Evolutionary conservation across 2,329 filamentous ascomycete genomes (phyloP), one percentile per base, ranked within the genome.

Genomic region (Xylariaceae sp.): DNA sequence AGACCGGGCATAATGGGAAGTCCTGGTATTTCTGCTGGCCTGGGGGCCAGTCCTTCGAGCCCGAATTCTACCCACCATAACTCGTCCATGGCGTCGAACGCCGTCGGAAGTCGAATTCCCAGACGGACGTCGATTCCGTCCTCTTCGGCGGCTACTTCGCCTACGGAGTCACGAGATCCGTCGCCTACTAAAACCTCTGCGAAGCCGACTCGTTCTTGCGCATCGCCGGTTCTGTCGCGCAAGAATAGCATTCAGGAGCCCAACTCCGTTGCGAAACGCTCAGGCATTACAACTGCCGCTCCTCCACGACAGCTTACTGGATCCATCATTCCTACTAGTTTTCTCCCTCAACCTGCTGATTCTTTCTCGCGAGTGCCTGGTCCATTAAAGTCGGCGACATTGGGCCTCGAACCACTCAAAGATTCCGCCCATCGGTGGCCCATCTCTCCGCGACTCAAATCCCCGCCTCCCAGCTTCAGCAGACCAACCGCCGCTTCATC

Each of bases 381-480:
- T 62, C 84, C 88, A 11, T 82, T 87, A 68, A 91, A 92, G 73
- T 76, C 82, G 4, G 72, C 77, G 23, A 72, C 77, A 17, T 70
- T 77, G 62, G 70, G 73, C 53, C 71, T 77, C 55, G 80, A 88
- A 55, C 69, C 73, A 53, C 64, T 79, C 47, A 81, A 72, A 68
- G 82, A 86, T 59, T 81, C 81, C 23, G 23, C 23, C 56, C 85
- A 85, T 63, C 83, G 87, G 74, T 93, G 89, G 89, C 88, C 90
- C 30, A 76, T 88, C 62, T 92, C 89, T 51, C 89, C 90, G 51
- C 83, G 89, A 63, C 73, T 94, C 64, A 88, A 87, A 71, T 92
- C 90, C 6, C 90, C 90, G 57, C 88, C 90, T 17, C 88, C 89
- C 10, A 77, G 75, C 64, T 78, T 76, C 54, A 74, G 73, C 65